Evolutionary conservation across 345 rosid genomes (phyloP).

Genomic region (Dimocarpus longan): DNA sequence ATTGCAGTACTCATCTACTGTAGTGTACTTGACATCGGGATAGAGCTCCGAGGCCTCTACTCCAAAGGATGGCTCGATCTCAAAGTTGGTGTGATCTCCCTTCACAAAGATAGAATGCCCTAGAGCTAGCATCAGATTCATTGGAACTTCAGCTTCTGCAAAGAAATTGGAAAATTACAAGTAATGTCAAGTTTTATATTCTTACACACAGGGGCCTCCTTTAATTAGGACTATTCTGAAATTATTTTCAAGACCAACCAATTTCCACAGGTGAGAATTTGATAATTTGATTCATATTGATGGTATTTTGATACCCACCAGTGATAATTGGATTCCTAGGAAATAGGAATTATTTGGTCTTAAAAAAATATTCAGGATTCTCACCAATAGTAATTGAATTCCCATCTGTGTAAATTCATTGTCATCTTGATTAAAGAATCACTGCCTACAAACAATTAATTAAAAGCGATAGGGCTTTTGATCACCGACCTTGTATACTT

Average conservation of each 20-base stretch:
- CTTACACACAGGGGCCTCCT: no score
- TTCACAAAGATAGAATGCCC: slow-evolving; percentile 47
- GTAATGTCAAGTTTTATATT: background rate
- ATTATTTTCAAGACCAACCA: no score
- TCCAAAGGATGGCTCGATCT: slow-evolving; percentile 51
- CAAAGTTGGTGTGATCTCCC: slow-evolving; percentile 53
- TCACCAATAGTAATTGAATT: no score
- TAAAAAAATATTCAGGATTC: no score
- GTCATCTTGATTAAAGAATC: no score
- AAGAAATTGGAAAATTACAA: background rate
- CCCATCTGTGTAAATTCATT: no score
- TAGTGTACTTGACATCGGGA: slow-evolving; percentile 53
- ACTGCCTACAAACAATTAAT: background rate
- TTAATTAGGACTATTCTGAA: no score
- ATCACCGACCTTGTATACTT: slow-evolving; percentile 40
- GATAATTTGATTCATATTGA: no score
- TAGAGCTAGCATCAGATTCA: slow-evolving; percentile 38
- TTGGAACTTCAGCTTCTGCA: slow-evolving; percentile 45
- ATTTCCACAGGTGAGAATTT: no score
- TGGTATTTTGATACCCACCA: no score
- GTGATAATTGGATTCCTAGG: no score
- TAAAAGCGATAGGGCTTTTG: background rate
- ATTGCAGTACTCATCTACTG: slow-evolving; percentile 37
- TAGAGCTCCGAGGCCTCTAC: slow-evolving; percentile 54
- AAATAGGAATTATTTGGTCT: no score